Evolutionary conservation across 2,329 filamentous ascomycete species (phyloP), one percentile per base, ranked within the genome.

Genomic region (Colletotrichum liaoningense): DNA sequence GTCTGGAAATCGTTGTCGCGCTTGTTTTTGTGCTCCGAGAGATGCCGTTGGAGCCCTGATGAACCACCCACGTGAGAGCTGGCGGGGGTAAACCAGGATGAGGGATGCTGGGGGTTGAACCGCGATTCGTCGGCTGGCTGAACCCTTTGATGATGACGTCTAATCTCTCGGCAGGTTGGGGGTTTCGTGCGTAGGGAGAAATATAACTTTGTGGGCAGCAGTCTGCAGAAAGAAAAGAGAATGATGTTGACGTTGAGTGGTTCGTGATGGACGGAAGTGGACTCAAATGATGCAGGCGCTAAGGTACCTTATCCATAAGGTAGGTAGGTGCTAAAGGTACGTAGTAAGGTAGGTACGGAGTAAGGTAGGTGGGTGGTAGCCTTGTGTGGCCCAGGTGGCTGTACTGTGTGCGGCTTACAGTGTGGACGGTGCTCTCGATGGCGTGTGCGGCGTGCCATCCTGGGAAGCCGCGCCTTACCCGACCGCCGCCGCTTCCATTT

Each of bases 401-500:
- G 38, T 72, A 72, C 69, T 28, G 57, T 58, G 49, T 19, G n/a
- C n/a, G 14, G 12, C 5, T 16, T 5, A 68, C 64, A 57, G 56
- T 67, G 24, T 52, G 46, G 1, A 71, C 68, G 30, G 58, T 68
- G 52, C 58, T 55, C 12, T 5, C 9, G 8, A 4, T 69, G 65
- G 60, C 52, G 64, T 42, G 52, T 69, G 33, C 33, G 33, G 33
- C 33, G 33, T 35, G 35, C 57, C 35, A 63, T 33, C 52, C 52
- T 35, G 4, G 57, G 16, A 26, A 49, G 46, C 59, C 54, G 66
- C 46, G 67, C 67, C 66, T 60, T 60, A 73, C 55, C 70, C 66
- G 70, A 57, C 67, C 56, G 35, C 67, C 42, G 70, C 67, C 67
- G 70, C 70, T 60, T 30, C 42, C 49, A 9, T 26, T 64, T 55